A percentile compares a stretch with the other conserved stretches of the same genome.
phyloP scores from a whole-genome alignment of 768 basidiomycete genomes.

The Pleurotus salmoneostramineus region DNA sequence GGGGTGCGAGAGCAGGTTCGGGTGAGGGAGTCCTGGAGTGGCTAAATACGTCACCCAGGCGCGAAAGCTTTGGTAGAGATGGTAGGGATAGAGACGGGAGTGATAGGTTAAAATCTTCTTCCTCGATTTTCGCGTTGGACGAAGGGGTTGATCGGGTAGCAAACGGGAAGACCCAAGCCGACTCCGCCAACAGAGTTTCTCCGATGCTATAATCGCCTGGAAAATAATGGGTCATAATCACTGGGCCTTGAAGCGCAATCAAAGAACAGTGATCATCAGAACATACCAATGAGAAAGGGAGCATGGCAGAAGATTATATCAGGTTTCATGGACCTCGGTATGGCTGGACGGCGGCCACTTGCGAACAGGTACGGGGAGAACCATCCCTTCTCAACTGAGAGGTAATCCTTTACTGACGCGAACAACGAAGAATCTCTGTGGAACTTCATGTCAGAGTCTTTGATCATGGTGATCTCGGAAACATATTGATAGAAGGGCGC shows the following conservation, averaged over 20 bases:
- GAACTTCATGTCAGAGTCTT: conserved; percentile 2
- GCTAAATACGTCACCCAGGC: conserved; percentile 38
- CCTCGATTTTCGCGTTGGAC: conserved; percentile 12
- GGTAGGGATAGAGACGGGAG: conserved; percentile 21
- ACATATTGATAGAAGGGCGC: too few relatives aligned
- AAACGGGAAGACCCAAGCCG: conserved; percentile 45
- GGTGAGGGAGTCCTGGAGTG: conserved; percentile 52
- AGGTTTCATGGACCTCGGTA: conserved; percentile 59
- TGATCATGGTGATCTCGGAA: background rate
- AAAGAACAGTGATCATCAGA: background rate
- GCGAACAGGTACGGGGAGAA: conserved; percentile 66
- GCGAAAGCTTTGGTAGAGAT: conserved; percentile 22
- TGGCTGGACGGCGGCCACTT: conserved; percentile 54
- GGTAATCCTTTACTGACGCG: conserved; percentile 56
- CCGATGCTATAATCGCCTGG: conserved; percentile 61
- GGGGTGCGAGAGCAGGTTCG: conserved; percentile 36
- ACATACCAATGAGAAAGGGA: conserved; percentile 52
- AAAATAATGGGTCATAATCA: background rate
- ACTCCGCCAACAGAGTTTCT: conserved; percentile 53
- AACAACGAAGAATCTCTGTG: conserved; percentile 54
- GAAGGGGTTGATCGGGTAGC: conserved; percentile 22
- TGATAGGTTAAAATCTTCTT: conserved; percentile 11
- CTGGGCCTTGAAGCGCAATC: background rate
- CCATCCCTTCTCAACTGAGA: conserved; percentile 65
- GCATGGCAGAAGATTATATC: conserved; percentile 65